Evolutionary conservation across 2,329 filamentous ascomycete species (phyloP).

Genomic region (Thelonectria olida): DNA sequence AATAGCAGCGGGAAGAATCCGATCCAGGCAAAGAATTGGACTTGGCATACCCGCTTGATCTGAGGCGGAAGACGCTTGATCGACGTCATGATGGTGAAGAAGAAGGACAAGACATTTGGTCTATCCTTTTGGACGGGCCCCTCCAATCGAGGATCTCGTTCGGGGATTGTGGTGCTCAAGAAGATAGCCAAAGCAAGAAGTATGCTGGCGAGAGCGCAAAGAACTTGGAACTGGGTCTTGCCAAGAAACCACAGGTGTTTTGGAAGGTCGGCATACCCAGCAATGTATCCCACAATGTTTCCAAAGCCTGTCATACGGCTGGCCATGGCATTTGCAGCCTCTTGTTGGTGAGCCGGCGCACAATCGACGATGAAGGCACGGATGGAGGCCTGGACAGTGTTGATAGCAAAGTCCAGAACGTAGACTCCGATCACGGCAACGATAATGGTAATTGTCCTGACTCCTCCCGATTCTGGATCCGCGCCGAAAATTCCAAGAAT

Average conservation of each 20-base stretch:
- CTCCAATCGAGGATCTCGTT: conserved; percentile 82
- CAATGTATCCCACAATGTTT: conserved; percentile 90
- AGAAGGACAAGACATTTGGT: conserved; percentile 79
- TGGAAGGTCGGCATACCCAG: conserved; percentile 84
- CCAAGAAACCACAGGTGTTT: conserved; percentile 81
- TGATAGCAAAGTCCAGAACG: conserved; percentile 92
- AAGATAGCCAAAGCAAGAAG: conserved; percentile 74
- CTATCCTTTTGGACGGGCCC: conserved; percentile 67
- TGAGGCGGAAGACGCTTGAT: conserved; percentile 83
- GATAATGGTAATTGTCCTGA: conserved; percentile 74
- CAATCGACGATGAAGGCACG: conserved; percentile 94
- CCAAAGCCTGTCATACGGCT: conserved; percentile 86
- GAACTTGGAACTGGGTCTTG: conserved; percentile 89
- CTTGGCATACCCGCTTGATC: conserved; percentile 81
- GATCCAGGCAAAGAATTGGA: conserved; percentile 90
- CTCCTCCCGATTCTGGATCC: conserved; percentile 69
- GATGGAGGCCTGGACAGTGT: conserved; percentile 94
- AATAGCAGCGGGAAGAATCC: conserved; percentile 97
- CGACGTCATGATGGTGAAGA: conserved; percentile 78
- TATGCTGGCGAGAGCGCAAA: conserved; percentile 85
- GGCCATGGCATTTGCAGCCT: conserved; percentile 93
- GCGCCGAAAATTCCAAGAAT: conserved; percentile 77
- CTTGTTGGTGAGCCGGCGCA: conserved; percentile 91
- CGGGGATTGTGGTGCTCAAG: conserved; percentile 76
- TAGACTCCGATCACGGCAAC: conserved; percentile 89